Evolutionary conservation across 176 grass and related monocot genomes (phyloP), one percentile per base, ranked within the genome.

Genomic region (Elymus sibiricus): DNA sequence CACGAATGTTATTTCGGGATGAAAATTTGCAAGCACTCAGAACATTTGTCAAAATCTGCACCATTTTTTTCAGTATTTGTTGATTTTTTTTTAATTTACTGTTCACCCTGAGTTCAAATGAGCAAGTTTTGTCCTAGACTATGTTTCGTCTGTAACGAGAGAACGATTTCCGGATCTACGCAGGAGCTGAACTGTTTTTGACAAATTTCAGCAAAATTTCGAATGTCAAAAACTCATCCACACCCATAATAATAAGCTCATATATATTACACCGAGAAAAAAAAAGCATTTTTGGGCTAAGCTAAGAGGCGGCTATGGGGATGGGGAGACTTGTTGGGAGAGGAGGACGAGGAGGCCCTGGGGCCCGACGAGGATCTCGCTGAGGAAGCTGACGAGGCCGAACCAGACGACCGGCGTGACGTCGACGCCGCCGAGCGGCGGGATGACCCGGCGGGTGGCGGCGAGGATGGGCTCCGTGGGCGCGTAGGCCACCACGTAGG

Each of bases 381-480:
- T 95, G 75, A 94, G 80, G 85, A 98, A 98, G 85, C 96, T 95
- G 82, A 98, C 92, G 70, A 98, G 87, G 7, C 92, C 96, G 75
- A 98, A 95, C 96, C 96, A 98, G 59, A 98, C 96, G 13, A 98
- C 93, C 49, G 96, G 96, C 8, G 93, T 98, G 7, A 98, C 96
- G 88, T 98, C 80, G 25, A 98, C 93, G 66, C 96, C 93, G 74
- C 86, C 96, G 11, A 98, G 74, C 82, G 96, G 96, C 28, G 93
- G 96, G 86, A 98, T 98, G 9, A 95, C 40, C 88, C 86, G 91
- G 53, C 93, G 82, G 0, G 93, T 94, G 43, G 86, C 70, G 24
- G 83, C 84, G 11, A 98, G 93, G 78, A 95, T 76, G 12, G 96
- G 93, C 90, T 94, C 93, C 31, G 96, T 95, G 0, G 96, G 96